phyloP scores from a whole-genome alignment of 2,329 filamentous ascomycete species.

The Fusarium anthophilum region DNA sequence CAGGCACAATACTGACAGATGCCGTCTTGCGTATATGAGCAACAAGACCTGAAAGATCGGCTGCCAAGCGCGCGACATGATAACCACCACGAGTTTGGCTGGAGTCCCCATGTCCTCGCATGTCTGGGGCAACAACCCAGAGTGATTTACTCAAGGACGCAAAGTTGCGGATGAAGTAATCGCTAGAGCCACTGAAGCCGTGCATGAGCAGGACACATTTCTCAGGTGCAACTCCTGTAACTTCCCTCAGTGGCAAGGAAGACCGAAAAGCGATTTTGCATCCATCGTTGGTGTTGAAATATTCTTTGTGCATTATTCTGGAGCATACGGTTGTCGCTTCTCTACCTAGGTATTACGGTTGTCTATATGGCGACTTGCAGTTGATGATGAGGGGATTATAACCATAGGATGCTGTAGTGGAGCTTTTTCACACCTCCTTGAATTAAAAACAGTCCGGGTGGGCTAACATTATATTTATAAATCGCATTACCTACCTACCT shows the following conservation, averaged over 20 bases:
- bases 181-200: conserved; percentile 43
- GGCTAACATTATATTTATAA: not conserved
- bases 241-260: conserved; percentile 29
- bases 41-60: conserved; percentile 35
- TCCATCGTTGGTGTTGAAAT: conserved; percentile 36
- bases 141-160: conserved; percentile 26
- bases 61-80: conserved; percentile 40
- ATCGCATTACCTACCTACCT: too few relatives aligned
- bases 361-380: not conserved
- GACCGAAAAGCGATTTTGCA: conserved; percentile 39
- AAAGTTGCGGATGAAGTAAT: conserved; percentile 40
- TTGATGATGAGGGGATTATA: not conserved
- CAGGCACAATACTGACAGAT: conserved; percentile 35
- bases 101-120: conserved; percentile 42
- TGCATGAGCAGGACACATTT: conserved; percentile 42
- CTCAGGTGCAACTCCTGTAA: not conserved
- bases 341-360: not conserved
- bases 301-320: conserved; percentile 30
- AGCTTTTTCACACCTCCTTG: not conserved
- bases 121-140: conserved; percentile 42
- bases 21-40: conserved; percentile 31
- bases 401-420: not conserved
- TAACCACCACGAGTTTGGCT: conserved; percentile 37
- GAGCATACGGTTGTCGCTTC: not conserved
- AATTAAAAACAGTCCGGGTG: not conserved